Conservation (phyloP, 2,329 filamentous ascomycete genomes). For the Aspergillaceae sp. region DNA sequence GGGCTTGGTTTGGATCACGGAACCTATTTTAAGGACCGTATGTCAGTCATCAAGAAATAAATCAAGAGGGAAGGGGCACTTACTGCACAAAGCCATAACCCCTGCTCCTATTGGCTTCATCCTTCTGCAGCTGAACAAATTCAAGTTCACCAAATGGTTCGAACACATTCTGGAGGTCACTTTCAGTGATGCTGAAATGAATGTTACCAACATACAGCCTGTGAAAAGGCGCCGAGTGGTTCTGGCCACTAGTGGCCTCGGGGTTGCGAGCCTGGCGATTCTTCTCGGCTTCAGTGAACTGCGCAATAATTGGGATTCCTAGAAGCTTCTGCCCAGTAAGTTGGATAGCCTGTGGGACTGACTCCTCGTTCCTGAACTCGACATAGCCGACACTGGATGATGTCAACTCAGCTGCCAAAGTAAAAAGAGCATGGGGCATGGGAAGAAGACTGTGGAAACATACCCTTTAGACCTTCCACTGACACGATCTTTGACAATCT, state of each 20-base stretch:
- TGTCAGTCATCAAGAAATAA: not conserved
- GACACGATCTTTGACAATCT: constrained; percentile 96
- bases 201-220: constrained; percentile 98
- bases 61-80: constrained; percentile 32
- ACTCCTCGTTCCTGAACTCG: constrained; percentile 95
- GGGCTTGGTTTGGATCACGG: constrained; percentile 79
- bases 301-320: constrained; percentile 97
- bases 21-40: constrained; percentile 49
- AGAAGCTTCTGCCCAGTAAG: constrained; percentile 97
- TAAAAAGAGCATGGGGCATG: not conserved
- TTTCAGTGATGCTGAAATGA: constrained; percentile 97
- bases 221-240: constrained; percentile 88
- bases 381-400: constrained; percentile 83
- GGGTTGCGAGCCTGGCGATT: constrained; percentile 89
- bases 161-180: constrained; percentile 91
- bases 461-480: constrained; percentile 96
- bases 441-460: not conserved
- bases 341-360: constrained; percentile 84
- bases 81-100: constrained; percentile 99
- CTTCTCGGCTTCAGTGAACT: constrained; percentile 98
- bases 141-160: constrained; percentile 96
- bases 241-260: constrained; percentile 57
- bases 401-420: constrained; percentile 3
- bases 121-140: constrained; percentile 95
- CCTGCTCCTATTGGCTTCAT: constrained; percentile 80